Base-by-base conservation (phyloP, 768 basidiomycete species). In the Amanita molliuscula region DNA sequence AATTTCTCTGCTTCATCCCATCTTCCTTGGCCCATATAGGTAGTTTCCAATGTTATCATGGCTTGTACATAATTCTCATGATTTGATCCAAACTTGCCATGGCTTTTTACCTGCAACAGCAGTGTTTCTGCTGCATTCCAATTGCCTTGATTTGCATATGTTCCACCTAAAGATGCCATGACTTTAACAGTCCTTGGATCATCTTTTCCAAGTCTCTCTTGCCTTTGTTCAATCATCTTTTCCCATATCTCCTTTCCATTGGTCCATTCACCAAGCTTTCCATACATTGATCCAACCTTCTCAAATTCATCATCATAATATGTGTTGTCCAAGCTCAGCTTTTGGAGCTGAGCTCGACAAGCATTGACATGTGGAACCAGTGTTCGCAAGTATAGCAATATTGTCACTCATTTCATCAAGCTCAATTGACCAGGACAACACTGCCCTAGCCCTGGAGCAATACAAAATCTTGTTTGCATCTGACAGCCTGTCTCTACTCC, bases 341-440 rank as follows among this genome's bases (percentile, higher is more conserved):
- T n/a, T 11, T 16, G 29, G 5, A 31, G 10, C 4, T 29, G 31
- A 15, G 28, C 7, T 15, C 16, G n/a, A 20, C 42, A 42, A 2
- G 40, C 21, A 29, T 48, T 49, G 8, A 53, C 33, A 41, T 55
- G 54, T 40, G 37, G 45, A 41, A 41, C 38, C 11, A 33, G 29
- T 26, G 4, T 53, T 43, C 29, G 34, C 15, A 37, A 16, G 6
- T 47, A 51, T 6, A n/a, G 15, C 11, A 41, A 25, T 44, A 28
- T 54, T 38, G 13, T 43, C 13, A 36, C 6, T 28, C 8, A 7
- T 11, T 11, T 41, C 16, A 41, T 37, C 31, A 36, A 29, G 16
- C 36, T 34, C 20, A 20, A 54, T 37, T 18, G 55, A 36, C 34
- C 53, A 35, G 13, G 38, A 40, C 31, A 45, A 28, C 4, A 45